These are phyloP conservation scores for Fraxinus baroniana DNA, from an alignment of 305 asterid species.

Conservation along the genomic window DNA sequence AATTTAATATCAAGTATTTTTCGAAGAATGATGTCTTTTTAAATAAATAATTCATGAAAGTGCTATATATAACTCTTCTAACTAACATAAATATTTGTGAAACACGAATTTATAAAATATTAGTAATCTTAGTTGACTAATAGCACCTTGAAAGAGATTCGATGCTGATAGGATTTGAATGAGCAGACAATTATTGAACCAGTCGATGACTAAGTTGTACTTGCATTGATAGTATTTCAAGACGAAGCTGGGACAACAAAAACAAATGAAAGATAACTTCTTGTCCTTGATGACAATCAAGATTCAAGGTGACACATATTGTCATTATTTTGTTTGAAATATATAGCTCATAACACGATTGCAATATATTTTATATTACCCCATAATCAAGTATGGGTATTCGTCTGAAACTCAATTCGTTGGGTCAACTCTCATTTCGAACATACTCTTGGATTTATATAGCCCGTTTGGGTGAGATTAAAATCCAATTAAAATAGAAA, in stretches of 20 bases:
- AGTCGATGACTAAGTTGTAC: neutral
- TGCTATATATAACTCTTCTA: neutral
- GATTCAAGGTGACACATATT: neutral
- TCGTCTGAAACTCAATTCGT: neutral
- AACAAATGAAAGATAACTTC: too few species aligned
- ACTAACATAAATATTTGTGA: too few species aligned
- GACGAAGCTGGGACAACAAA: neutral
- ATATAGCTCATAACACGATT: neutral
- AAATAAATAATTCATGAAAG: neutral
- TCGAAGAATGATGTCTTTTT: neutral
- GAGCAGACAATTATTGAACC: neutral
- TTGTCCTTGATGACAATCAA: neutral
- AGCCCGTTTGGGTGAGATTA: too few species aligned
- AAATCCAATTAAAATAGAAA: too few species aligned
- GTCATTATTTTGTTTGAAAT: neutral
- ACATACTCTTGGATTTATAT: too few species aligned
- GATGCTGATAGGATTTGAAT: neutral
- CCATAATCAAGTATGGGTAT: neutral
- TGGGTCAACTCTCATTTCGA: neutral
- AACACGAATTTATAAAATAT: neutral
- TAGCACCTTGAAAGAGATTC: neutral
- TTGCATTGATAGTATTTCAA: neutral
- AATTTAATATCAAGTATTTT: neutral
- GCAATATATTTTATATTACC: too few species aligned
- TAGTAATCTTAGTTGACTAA: neutral